Percentiles rank a stretch among this genome's conserved stretches.
These are phyloP conservation scores for Glaciozyma antarctica DNA, from an alignment of 768 basidiomycete species.

Conservation along the genomic window DNA sequence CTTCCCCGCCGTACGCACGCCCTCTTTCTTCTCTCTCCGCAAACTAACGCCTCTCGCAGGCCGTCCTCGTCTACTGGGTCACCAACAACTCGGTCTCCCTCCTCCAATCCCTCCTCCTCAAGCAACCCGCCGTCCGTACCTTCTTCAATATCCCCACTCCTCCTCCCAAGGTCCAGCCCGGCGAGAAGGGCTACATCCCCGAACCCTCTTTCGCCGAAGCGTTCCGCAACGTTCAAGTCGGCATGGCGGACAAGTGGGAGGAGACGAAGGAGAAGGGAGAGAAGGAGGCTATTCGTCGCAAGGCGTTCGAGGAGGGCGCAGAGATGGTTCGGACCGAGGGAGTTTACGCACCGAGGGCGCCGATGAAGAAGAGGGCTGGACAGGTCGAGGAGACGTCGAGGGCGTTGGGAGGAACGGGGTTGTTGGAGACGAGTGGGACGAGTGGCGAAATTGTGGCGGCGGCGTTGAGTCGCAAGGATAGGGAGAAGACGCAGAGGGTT, in stretches of 20 bases:
- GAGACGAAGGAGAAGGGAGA: constrained; percentile 17
- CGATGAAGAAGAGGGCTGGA: not conserved
- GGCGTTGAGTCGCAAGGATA: constrained; percentile 1
- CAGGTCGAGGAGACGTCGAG: not conserved
- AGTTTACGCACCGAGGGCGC: not conserved
- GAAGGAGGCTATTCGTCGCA: not conserved
- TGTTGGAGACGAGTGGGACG: not conserved
- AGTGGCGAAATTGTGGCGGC: not conserved
- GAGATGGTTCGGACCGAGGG: not conserved
- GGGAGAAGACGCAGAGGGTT: not conserved
- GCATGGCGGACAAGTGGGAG: constrained; percentile 20
- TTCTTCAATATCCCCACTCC: constrained; percentile 34
- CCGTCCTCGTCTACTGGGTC: constrained; percentile 52
- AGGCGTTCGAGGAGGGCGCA: not conserved
- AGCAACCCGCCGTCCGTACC: constrained; percentile 43
- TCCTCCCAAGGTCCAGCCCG: constrained; percentile 27
- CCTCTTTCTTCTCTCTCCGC: constrained; percentile 17
- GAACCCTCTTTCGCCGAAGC: constrained; percentile 29
- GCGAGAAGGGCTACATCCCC: constrained; percentile 23
- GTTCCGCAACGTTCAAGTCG: constrained; percentile 23
- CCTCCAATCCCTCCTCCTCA: constrained; percentile 48
- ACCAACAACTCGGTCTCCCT: constrained; percentile 49
- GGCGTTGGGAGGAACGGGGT: not conserved
- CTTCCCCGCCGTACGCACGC: constrained; percentile 65
- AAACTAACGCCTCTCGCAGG: constrained; percentile 40